Percentiles rank a stretch among this genome's conserved stretches.
Conservation (phyloP, 768 basidiomycete genomes). For the Scleroderma citrinum region DNA sequence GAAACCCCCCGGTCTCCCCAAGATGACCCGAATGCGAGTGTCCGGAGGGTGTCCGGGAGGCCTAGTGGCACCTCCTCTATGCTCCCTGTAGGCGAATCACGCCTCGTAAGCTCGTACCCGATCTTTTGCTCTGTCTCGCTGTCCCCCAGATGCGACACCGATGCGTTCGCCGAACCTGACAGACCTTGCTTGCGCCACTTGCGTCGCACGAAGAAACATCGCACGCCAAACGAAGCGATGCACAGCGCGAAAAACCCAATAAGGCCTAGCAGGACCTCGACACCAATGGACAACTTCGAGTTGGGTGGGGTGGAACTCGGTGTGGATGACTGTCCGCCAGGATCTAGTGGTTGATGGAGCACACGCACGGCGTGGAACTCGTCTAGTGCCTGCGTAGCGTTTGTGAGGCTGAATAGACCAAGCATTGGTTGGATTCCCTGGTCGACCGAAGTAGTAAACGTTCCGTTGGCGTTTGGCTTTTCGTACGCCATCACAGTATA, state of each 20-base stretch:
- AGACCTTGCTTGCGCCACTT: constrained; percentile 18
- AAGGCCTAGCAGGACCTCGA: constrained; percentile 58
- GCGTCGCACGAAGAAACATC: constrained; percentile 46
- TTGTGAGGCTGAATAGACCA: constrained; percentile 59
- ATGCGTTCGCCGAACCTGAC: not conserved
- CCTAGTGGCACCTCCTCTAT: constrained; percentile 20
- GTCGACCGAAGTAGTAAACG: constrained; percentile 31
- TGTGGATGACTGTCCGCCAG: constrained; percentile 5
- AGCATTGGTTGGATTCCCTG: constrained; percentile 36
- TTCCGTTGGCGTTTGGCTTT: constrained; percentile 38
- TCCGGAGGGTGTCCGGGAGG: constrained; percentile 35
- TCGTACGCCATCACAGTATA: constrained; percentile 75
- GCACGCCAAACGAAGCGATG: constrained; percentile 43
- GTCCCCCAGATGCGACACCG: not conserved
- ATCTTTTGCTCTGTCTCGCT: constrained; percentile 9
- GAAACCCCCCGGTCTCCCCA: constrained; percentile 29
- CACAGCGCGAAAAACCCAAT: constrained; percentile 54
- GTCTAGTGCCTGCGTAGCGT: constrained; percentile 51
- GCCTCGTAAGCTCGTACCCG: constrained; percentile 29
- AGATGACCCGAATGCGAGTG: constrained; percentile 33
- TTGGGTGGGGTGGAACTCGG: no score
- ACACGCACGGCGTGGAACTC: constrained; percentile 72
- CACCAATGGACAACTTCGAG: constrained; percentile 48
- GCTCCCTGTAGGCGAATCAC: constrained; percentile 19
- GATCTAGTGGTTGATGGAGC: constrained; percentile 49